These are phyloP conservation scores for Trichoderma semiorbis DNA, from an alignment of 2,329 filamentous ascomycete species.

Conservation along the genomic window DNA sequence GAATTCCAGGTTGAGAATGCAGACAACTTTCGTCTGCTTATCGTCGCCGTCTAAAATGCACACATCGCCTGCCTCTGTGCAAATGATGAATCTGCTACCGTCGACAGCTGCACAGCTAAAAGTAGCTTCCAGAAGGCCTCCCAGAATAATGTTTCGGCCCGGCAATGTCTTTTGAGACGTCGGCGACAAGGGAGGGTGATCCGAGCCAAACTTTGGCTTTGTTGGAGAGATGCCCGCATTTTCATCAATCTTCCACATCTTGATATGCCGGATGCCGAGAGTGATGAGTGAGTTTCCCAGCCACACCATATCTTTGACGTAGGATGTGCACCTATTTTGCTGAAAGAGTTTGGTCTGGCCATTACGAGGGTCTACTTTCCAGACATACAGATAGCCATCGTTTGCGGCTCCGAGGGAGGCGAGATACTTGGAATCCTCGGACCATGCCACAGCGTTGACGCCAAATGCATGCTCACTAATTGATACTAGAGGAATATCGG, in stretches of 20 bases:
- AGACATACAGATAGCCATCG: slow-evolving; percentile 91
- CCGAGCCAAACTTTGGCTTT: slow-evolving; percentile 55
- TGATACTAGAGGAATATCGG: slow-evolving; percentile 77
- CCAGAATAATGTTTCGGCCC: slow-evolving; percentile 84
- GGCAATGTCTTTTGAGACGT: slow-evolving; percentile 60
- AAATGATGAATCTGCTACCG: slow-evolving; percentile 72
- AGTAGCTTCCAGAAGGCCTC: slow-evolving; percentile 73
- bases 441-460: slow-evolving; percentile 85
- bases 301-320: slow-evolving; percentile 85
- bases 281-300: slow-evolving; percentile 81
- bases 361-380: slow-evolving; percentile 78
- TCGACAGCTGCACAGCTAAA: slow-evolving; percentile 79
- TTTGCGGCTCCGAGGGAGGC: slow-evolving; percentile 86
- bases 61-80: slow-evolving; percentile 84
- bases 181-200: slow-evolving; percentile 34
- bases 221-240: slow-evolving; percentile 55
- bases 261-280: slow-evolving; percentile 85
- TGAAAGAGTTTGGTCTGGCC: slow-evolving; percentile 76
- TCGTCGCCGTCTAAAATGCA: slow-evolving; percentile 79
- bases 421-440: slow-evolving; percentile 77
- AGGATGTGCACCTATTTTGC: slow-evolving; percentile 87
- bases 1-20: slow-evolving; percentile 65
- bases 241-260: slow-evolving; percentile 86
- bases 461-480: slow-evolving; percentile 89
- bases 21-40: slow-evolving; percentile 66